These are phyloP conservation scores for Ogataea naganishii DNA, from an alignment of 805 yeast genomes.

Conservation along the genomic window DNA sequence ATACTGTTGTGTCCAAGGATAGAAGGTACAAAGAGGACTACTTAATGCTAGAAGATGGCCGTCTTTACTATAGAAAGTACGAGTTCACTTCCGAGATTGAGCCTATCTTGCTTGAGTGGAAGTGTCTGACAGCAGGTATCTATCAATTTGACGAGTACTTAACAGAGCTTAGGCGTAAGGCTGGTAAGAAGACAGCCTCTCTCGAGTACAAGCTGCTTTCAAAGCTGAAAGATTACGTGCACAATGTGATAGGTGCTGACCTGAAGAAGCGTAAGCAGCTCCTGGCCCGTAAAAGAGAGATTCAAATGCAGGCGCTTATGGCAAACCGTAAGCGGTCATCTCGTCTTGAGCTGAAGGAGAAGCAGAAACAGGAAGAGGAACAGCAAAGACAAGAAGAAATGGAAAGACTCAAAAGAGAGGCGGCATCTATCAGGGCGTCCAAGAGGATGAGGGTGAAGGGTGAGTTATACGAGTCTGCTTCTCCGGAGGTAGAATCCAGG, in stretches of 20 bases:
- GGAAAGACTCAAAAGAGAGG: constrained; percentile 33
- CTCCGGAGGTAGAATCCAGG: constrained; percentile 27
- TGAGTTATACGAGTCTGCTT: constrained; percentile 18
- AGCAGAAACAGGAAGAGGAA: constrained; percentile 43
- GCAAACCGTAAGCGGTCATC: constrained; percentile 69
- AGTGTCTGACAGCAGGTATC: constrained; percentile 33
- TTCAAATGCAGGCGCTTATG: constrained; percentile 52
- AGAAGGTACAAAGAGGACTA: constrained; percentile 15
- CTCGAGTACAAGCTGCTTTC: constrained; percentile 20
- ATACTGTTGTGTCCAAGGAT: constrained; percentile 3
- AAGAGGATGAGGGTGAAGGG: constrained; percentile 29
- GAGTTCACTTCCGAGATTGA: constrained; percentile 19
- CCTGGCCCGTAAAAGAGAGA: constrained; percentile 49
- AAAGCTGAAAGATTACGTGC: constrained; percentile 22
- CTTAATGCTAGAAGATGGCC: constrained; percentile 38
- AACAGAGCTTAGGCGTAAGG: constrained; percentile 20
- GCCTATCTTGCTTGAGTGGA: constrained; percentile 28
- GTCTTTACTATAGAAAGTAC: constrained; percentile 36
- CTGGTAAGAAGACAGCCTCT: constrained; percentile 18
- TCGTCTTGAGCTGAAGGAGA: constrained; percentile 58
- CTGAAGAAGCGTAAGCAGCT: constrained; percentile 44
- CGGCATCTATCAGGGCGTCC: constrained; percentile 35
- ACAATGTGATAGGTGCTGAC: constrained; percentile 34
- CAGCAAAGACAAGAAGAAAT: constrained; percentile 35
- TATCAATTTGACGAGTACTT: constrained; percentile 31